Evolutionary conservation across 352 stramenopile genomes (phyloP), one percentile per base, ranked within the genome.

Genomic region (Pythium dissotocum): DNA sequence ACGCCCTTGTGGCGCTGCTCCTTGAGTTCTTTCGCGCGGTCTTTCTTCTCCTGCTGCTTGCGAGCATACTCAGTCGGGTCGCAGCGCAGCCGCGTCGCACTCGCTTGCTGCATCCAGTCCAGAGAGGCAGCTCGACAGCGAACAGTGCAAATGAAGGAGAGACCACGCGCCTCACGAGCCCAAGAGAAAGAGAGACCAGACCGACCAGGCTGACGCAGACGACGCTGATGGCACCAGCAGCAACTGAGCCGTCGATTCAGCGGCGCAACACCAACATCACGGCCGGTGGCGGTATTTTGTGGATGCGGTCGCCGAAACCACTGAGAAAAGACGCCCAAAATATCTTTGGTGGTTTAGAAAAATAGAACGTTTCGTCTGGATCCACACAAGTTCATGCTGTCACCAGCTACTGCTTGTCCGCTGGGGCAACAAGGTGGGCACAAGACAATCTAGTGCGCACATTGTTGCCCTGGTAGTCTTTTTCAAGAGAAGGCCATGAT

Each of bases 41-140:
- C 82, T 24, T 87, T 90, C 55, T 89, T 89, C 62, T 91, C 81
- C 53, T 86, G 83, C 71, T 93, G 86, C 70, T 82, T 85, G 64
- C 84, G 84, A 53, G 86, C 86, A 79, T 93, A 91, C 75, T 93
- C 84, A 14, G 82, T 93, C 54, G 85, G 84, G 68, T 93, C 84
- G 63, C 82, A 93, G 61, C 83, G 84, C 52, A 90, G 78, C 54
- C 83, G 78, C 58, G 65, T 61, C 63, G 81, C 79, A 58, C 62
- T 70, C 72, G 75, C 55, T 54, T 78, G 70, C 76, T 82, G 77
- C 77, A 75, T 83, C 62, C 61, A 59, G 62, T 58, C 38, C 63
- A 24, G 33, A 57, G 51, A 35, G 51, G 21, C 21, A 24, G 21
- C 51, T 35, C 51, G n/a, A 57, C 51, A n/a, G 21, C 6, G 21